Conservation (phyloP, 192 early-diverging fungal species). For the Coemansia sp. region DNA sequence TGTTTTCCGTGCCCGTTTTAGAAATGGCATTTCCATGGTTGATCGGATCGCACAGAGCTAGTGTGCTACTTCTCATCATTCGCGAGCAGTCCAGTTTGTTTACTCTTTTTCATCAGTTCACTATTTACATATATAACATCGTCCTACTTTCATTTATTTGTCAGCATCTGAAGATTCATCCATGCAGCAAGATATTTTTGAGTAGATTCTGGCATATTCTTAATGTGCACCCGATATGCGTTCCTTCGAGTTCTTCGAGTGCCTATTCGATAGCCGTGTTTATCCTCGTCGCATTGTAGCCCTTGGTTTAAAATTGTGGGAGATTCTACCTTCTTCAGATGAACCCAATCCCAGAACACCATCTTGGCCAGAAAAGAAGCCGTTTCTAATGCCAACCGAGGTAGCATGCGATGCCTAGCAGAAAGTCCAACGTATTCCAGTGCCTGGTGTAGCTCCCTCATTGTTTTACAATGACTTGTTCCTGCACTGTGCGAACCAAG, state of each 20-base stretch:
- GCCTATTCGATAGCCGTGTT: slow-evolving; percentile 31
- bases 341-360: slow-evolving; percentile 41
- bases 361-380: slow-evolving; percentile 32
- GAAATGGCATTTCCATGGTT: slow-evolving; percentile 91
- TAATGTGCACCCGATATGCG: slow-evolving; percentile 47
- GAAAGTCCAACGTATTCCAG: slow-evolving; percentile 7
- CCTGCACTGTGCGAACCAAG: not conserved
- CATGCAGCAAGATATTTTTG: slow-evolving; percentile 25
- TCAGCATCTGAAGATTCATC: not conserved
- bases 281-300: not conserved
- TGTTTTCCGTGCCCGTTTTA: slow-evolving; percentile 89
- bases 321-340: slow-evolving; percentile 23
- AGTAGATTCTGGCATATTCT: slow-evolving; percentile 21
- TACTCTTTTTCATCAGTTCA: too few species aligned
- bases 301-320: not conserved
- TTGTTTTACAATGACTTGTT: not conserved
- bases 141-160: not conserved
- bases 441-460: not conserved
- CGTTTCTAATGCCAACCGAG: slow-evolving; percentile 9
- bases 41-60: slow-evolving; percentile 60
- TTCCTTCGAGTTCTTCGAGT: slow-evolving; percentile 34
- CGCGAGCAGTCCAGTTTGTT: too few species aligned
- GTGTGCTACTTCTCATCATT: not conserved
- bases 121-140: too few species aligned
- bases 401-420: slow-evolving; percentile 2